Evolutionary conservation across 169 alveolate genomes (phyloP), one percentile per base, ranked within the genome.

Genomic region (Toxoplasma gondii): DNA sequence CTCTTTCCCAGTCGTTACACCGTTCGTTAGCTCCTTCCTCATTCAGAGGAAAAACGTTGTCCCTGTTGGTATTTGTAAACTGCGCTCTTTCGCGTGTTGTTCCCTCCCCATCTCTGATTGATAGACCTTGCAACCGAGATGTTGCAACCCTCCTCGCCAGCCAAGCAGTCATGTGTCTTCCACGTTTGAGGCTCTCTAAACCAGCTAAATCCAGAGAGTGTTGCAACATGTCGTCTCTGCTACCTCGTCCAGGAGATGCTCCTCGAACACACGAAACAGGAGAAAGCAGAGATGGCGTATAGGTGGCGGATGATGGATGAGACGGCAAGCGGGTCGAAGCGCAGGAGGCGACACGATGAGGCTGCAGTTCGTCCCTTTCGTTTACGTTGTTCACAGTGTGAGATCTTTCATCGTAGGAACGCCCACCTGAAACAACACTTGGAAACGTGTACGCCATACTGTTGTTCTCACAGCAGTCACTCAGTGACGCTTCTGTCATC

Each of bases 221-320:
- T 31, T 64, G 74, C 7, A 64, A 64, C 24, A 31, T 22, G 29
- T 64, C 74, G 1, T 64, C 74, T 64, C n/a, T 27, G 24, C 74
- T 7, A n/a, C 86, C 29, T 78, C 45, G 10, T 38, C 86, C 86
- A 38, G 86, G 86, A 19, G 86, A 78, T 38, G n/a, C 86, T 19
- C 45, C 86, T n/a, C 86, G 86, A 36, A n/a, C 44, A 78, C 86
- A 78, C 49, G 86, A 78, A n/a, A 36, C 49, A 16, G 86, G 86
- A 78, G 86, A 78, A 17, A 78, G 86, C 22, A 78, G 86, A 19
- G 86, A 36, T n/a, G 86, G 86, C 12, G 49, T 78, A 45, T 78
- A 78, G 86, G 12, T 45, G 19, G 24, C 86, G 86, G 86, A 78
- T 19, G 86, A 78, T 19, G 86, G 86, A 38, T 78, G 39, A 19